phyloP scores from a whole-genome alignment of 176 grass and related monocot species.

The Alopecurus myosuroides region DNA sequence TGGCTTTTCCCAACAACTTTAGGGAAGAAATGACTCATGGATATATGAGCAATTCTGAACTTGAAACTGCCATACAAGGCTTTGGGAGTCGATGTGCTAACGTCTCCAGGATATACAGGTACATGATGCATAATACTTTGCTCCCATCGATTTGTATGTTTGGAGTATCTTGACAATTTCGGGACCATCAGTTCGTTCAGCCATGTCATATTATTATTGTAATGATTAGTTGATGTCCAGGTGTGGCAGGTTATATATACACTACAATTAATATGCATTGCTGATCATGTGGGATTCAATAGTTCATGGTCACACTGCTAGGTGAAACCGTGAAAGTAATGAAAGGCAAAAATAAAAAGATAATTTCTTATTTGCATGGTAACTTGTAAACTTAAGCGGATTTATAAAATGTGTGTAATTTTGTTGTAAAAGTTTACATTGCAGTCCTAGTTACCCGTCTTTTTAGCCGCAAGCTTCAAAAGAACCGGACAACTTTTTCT shows the following conservation, averaged over 20 bases:
- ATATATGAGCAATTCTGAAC: constrained; percentile 77
- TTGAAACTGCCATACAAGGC: constrained; percentile 51
- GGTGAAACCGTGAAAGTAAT: neutral
- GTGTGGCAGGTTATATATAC: neutral
- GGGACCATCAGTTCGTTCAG: constrained; percentile 14
- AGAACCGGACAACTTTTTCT: neutral
- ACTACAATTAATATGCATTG: neutral
- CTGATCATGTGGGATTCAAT: neutral
- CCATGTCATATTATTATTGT: neutral
- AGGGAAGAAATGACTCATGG: constrained; percentile 61
- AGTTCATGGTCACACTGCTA: neutral
- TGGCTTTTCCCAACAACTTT: constrained; percentile 15
- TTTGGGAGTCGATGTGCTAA: constrained; percentile 65
- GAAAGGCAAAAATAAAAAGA: neutral
- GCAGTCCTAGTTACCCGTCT: neutral
- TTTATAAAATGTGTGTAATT: neutral
- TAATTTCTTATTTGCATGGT: neutral
- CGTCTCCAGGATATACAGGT: constrained; percentile 90
- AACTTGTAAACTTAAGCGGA: neutral
- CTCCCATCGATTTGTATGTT: neutral
- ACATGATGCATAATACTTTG: constrained; percentile 29
- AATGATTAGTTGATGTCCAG: neutral
- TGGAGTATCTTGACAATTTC: neutral
- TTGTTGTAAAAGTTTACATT: neutral
- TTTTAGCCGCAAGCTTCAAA: neutral